Conservation (phyloP, 2,329 filamentous ascomycete species). For the Beauveria sp. region DNA sequence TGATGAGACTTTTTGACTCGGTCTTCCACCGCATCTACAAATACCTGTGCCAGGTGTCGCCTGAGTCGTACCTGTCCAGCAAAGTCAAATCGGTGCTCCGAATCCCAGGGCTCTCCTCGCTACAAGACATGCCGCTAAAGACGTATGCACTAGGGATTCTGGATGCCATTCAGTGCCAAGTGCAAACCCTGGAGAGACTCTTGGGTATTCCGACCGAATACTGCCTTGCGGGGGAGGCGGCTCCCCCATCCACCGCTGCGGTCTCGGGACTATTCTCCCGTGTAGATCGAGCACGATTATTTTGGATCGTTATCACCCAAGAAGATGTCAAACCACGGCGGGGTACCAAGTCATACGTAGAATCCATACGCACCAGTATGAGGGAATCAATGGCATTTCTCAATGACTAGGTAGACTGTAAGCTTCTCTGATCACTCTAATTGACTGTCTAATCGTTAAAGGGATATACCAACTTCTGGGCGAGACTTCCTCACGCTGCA, state of each 20-base stretch:
- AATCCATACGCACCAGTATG: not conserved
- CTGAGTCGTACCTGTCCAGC: slow-evolving; percentile 13
- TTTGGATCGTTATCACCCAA: slow-evolving; percentile 15
- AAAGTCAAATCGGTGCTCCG: slow-evolving; percentile 19
- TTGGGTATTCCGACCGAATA: slow-evolving; percentile 17
- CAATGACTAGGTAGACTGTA: not conserved
- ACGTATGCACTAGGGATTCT: slow-evolving; percentile 16
- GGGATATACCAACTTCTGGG: not conserved
- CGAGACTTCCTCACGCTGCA: not conserved
- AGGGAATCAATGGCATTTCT: not conserved
- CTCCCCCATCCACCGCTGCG: slow-evolving; percentile 4
- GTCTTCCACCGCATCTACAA: slow-evolving; percentile 14
- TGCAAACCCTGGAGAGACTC: slow-evolving; percentile 15
- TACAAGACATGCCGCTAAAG: slow-evolving; percentile 19
- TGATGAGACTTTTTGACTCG: slow-evolving; percentile 17
- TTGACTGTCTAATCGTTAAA: not conserved
- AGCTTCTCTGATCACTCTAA: not conserved
- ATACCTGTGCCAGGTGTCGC: slow-evolving; percentile 14
- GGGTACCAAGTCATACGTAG: not conserved
- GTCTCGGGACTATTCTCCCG: slow-evolving; percentile 13
- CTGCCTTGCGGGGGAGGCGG: slow-evolving; percentile 15
- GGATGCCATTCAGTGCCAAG: slow-evolving; percentile 16
- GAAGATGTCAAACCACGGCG: slow-evolving; percentile 11
- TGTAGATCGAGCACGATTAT: slow-evolving; percentile 15
- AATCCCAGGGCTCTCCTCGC: slow-evolving; percentile 17